Evolutionary conservation across 805 yeast genomes (phyloP).

Genomic region (Zygoascus flipseniorum): DNA sequence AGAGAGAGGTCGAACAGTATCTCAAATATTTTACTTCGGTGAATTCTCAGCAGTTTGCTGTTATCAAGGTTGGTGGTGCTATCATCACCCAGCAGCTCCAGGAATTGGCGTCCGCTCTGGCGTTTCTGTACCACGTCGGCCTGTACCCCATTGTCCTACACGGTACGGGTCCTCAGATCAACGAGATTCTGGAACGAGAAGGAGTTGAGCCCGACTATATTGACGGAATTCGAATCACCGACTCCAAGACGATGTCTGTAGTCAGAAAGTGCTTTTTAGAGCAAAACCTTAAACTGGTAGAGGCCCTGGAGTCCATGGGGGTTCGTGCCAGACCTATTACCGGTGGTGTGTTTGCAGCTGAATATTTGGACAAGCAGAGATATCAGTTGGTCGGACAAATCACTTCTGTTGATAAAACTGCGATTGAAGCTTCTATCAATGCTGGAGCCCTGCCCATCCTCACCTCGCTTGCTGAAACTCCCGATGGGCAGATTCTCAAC

Average conservation of each 20-base stretch:
- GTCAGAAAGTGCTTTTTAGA: constrained; percentile 93
- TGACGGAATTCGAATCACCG: constrained; percentile 95
- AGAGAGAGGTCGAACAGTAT: constrained; percentile 96
- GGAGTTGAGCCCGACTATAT: constrained; percentile 94
- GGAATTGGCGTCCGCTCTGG: constrained; percentile 90
- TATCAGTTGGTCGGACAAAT: constrained; percentile 91
- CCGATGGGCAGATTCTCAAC: constrained; percentile 92
- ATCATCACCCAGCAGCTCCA: constrained; percentile 91
- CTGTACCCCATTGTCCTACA: constrained; percentile 93
- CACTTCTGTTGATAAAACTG: constrained; percentile 74
- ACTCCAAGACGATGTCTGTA: constrained; percentile 88
- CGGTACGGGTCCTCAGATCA: constrained; percentile 99
- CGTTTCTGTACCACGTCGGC: constrained; percentile 95
- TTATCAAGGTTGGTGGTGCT: constrained; percentile 98
- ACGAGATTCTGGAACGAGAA: constrained; percentile 82
- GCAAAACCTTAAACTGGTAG: constrained; percentile 89
- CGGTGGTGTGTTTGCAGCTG: constrained; percentile 93
- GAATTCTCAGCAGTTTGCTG: constrained; percentile 82
- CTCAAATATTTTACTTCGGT: constrained; percentile 94
- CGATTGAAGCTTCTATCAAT: constrained; percentile 87
- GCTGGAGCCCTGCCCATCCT: constrained; percentile 96
- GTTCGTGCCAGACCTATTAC: constrained; percentile 98
- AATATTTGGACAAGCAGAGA: constrained; percentile 80
- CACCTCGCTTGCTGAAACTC: constrained; percentile 93
- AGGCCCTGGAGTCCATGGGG: constrained; percentile 92